A percentile compares a stretch with the other conserved stretches of the same genome.
Evolutionary conservation across 1,284 basidiomycete genomes (phyloP).

Genomic region (Phlebopus sp.): DNA sequence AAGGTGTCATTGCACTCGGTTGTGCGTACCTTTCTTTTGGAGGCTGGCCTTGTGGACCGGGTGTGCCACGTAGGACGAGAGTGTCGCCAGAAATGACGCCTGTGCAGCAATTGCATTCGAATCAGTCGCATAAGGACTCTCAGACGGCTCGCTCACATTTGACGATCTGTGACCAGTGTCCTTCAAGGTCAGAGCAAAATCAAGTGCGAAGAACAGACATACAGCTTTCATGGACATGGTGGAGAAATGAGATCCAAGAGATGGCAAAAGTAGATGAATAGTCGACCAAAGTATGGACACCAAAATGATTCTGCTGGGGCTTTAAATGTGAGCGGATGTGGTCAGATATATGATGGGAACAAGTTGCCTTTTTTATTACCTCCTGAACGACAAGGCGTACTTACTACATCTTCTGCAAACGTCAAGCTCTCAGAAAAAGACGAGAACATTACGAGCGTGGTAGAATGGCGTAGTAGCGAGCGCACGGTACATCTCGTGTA

Average conservation of each 20-base stretch:
- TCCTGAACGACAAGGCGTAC: neutral
- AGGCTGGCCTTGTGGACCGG: constrained; percentile 76
- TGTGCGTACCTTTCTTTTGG: constrained; percentile 80
- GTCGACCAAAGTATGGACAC: neutral
- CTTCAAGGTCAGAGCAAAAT: neutral
- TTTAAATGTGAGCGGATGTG: neutral
- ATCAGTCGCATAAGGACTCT: constrained; percentile 10
- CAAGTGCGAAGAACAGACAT: constrained; percentile 24
- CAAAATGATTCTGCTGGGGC: neutral
- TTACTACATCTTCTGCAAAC: neutral
- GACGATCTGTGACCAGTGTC: constrained; percentile 49
- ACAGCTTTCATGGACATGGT: constrained; percentile 71
- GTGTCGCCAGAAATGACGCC: constrained; percentile 89
- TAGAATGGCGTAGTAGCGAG: neutral
- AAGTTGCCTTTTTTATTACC: constrained; percentile 13
- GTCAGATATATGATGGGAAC: constrained; percentile 14
- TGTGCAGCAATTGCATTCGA: constrained; percentile 34
- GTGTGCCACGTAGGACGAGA: constrained; percentile 75
- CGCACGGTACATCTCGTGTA: neutral
- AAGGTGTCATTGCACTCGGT: neutral
- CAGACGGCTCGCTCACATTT: constrained; percentile 52
- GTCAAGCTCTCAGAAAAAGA: neutral
- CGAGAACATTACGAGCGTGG: neutral
- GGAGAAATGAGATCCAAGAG: neutral
- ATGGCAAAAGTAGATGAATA: constrained; percentile 1